Percentiles rank a stretch among this genome's conserved stretches.
Conservation (phyloP, 139 green algal species). For the Dunaliella sp. region DNA sequence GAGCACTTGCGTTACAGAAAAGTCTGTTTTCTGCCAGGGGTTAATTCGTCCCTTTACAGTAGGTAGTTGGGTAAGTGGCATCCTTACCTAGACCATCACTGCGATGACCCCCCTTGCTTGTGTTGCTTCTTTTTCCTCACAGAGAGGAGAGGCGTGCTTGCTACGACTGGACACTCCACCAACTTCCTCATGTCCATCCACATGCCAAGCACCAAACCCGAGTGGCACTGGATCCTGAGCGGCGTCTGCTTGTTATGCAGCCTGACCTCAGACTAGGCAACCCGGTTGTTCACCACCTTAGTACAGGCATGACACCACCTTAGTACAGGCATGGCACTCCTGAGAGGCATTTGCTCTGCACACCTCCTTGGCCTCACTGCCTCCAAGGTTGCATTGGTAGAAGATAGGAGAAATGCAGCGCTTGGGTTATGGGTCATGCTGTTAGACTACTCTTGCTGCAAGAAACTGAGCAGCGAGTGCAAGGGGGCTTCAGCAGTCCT, state of each 20-base stretch:
- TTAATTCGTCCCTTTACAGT: no score
- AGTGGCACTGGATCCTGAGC: constrained; percentile 67
- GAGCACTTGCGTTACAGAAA: no score
- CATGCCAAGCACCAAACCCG: constrained; percentile 54
- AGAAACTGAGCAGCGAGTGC: no score
- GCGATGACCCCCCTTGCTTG: no score
- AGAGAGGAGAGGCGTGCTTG: constrained; percentile 51
- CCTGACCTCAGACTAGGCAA: not conserved
- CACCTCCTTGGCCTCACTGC: not conserved
- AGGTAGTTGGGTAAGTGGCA: no score
- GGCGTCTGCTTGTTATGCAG: constrained; percentile 66
- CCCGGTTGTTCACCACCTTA: no score
- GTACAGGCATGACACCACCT: not conserved
- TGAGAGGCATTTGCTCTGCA: not conserved
- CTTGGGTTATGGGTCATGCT: not conserved
- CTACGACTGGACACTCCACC: constrained; percentile 77
- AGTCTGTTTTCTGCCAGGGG: no score
- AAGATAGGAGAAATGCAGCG: not conserved
- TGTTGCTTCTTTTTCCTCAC: not conserved
- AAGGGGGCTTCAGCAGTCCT: no score
- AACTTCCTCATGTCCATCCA: constrained; percentile 82
- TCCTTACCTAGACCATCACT: no score
- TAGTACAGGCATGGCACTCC: not conserved
- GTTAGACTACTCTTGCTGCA: not conserved
- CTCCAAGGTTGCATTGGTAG: not conserved